A percentile compares a stretch with the other conserved stretches of the same genome.
These are phyloP conservation scores for Blastomyces gilchristii DNA, from an alignment of 2,329 filamentous ascomycete genomes.

Conservation along the genomic window DNA sequence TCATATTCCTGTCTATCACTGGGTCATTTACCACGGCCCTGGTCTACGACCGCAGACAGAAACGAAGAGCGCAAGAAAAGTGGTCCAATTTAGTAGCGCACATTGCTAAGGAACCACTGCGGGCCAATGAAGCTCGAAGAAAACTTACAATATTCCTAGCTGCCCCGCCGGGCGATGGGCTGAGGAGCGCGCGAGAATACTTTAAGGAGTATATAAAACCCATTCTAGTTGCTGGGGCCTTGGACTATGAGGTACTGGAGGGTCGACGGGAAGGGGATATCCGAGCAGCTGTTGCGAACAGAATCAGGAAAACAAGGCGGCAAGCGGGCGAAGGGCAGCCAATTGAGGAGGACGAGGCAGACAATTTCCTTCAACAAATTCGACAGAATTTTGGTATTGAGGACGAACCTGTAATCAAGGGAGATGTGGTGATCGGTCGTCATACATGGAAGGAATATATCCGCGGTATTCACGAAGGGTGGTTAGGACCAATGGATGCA, in stretches of 20 bases:
- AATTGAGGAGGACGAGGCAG: slow-evolving; percentile 39
- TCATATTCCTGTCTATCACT: slow-evolving; percentile 80
- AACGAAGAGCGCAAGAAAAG: slow-evolving; percentile 70
- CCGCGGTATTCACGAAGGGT: slow-evolving; percentile 86
- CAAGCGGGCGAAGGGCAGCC: slow-evolving; percentile 49
- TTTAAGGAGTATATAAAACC: slow-evolving; percentile 96
- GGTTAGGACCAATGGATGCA: slow-evolving; percentile 70
- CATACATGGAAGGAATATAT: slow-evolving; percentile 98
- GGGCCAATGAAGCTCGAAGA: slow-evolving; percentile 62
- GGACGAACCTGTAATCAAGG: slow-evolving; percentile 62
- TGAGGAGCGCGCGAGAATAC: slow-evolving; percentile 80
- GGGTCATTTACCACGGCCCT: slow-evolving; percentile 69
- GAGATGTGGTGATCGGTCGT: slow-evolving; percentile 80
- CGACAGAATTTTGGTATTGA: slow-evolving; percentile 57
- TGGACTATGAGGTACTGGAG: slow-evolving; percentile 95
- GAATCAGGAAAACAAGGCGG: slow-evolving; percentile 57
- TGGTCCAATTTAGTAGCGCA: slow-evolving; percentile 81
- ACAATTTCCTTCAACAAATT: slow-evolving; percentile 52
- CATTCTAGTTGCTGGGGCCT: slow-evolving; percentile 72
- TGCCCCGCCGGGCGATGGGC: slow-evolving; percentile 74
- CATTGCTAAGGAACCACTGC: slow-evolving; percentile 66
- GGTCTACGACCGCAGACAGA: slow-evolving; percentile 87
- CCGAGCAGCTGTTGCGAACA: slow-evolving; percentile 73
- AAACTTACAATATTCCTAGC: slow-evolving; percentile 79
- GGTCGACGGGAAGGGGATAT: slow-evolving; percentile 89